Base-by-base conservation (phyloP, 202 grass and related monocot species). In the Setaria italica region DNA sequence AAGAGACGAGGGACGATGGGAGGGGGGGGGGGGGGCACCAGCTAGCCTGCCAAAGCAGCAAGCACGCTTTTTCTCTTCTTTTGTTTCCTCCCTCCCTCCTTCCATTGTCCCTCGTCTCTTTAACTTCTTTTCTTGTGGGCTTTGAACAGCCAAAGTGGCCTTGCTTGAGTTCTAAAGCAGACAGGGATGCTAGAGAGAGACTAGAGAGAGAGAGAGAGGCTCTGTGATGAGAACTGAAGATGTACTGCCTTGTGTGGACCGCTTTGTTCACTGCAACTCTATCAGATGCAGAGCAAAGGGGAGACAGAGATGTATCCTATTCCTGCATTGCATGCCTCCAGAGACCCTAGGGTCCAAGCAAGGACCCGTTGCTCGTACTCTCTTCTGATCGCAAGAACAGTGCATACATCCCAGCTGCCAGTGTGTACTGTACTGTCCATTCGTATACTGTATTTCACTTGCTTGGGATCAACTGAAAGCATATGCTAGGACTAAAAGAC, bases 81-180 rank as follows among this genome's bases (percentile, higher is more conserved):
- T 62, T 56, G 80, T 66, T 87, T 78, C 74, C 72, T 76, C 42
- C 33, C 62, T 80, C 50, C 42, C 39, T 41, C 54, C 41, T 30
- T 63, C 46, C 64, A 46, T 76, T 82, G 64, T 65, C 39, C 76
- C 63, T 81, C 57, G 29, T 59, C 56, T 91, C 85, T 88, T 91
- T 88, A 91, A 34, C 85, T 82, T 85, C 71, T 91, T 91, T 91
- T 88, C 72, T 85, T 81, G 77, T 67, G 80, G 43, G 56, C 82
- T 91, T 85, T 85, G 77, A 88, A 85, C 81, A 81, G 89, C 65
- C 67, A 91, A 91, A 91, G 89, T 85, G 58, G 67, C 75, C 67
- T 74, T 79, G 56, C 57, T 64, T 84, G 70, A 81, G 81, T 50
- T 81, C 65, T 75, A 91, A 90, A 91, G 89, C 85, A 82, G 37